Evolutionary conservation across 129 eudicot genomes (phyloP), one percentile per base, ranked within the genome.

Genomic region (Lonicera japonica): DNA sequence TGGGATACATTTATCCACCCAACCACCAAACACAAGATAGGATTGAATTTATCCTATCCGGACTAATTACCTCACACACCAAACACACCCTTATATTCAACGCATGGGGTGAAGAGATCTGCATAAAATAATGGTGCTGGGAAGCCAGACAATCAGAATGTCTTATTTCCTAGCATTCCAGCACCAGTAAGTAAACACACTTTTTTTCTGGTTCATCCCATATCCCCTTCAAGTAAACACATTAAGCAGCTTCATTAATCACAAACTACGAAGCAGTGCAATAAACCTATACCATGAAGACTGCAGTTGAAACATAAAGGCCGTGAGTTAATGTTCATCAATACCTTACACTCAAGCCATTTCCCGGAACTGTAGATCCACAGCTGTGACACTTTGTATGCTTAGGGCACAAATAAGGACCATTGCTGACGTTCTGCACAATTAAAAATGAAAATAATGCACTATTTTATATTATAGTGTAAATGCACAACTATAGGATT

Each of bases 361-460:
- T 92, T 62, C 98, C 98, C 36, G 98, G 98, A 46, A 92, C 98
- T 64, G 73, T 75, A 15, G 98, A 92, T 40, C 64, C 86, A 80
- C 98, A 92, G 75, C 98, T 88, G 72, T 92, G 98, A 74, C 98
- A 92, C 78, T 55, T 85, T n/a, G 98, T 87, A 71, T 92, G 98
- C 69, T 92, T 87, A 19, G 98, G 98, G 72, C 98, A 92, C 75
- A 92, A 71, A 67, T 92, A 92, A 66, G 96, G 96, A 50, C 98
- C 98, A 71, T 72, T 78, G 70, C 98, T 80, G 29, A 85, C 92
- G 74, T 87, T 92, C 96, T 92, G 82, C 73, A 75, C 21, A 11
- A 43, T 29, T 29, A 15, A 36, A 40, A 74, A 58, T 8, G 20
- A 0, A 56, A 41, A 67, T 66, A 29, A 50, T 54, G 25, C 65